Percentiles rank a stretch among this genome's conserved stretches.
Evolutionary conservation across 148 eudicot genomes (phyloP).

Genomic region (Rheum nobile): DNA sequence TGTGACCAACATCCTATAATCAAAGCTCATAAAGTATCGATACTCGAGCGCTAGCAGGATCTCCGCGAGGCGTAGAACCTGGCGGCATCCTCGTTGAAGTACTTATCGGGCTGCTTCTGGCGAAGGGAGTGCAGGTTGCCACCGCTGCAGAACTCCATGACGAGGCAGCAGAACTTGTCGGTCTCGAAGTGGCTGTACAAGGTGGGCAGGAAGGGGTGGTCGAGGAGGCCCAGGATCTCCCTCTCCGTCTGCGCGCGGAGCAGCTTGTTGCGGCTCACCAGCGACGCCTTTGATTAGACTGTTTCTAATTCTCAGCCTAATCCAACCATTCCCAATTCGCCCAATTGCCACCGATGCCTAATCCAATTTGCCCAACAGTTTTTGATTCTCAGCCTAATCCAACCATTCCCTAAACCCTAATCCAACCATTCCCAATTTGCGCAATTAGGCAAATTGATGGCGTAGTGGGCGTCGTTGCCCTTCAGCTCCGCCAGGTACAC

Average conservation of each 20-base stretch:
- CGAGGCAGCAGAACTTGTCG: conserved; percentile 10
- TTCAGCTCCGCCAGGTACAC: conserved; percentile 6
- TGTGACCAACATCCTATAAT: too few species aligned
- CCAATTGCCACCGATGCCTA: too few species aligned
- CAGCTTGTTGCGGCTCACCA: conserved; percentile 7
- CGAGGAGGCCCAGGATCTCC: conserved; percentile 10
- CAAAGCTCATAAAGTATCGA: too few species aligned
- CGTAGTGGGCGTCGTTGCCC: conserved; percentile 1
- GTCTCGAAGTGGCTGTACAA: conserved; percentile 12
- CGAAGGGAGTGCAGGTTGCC: conserved; percentile 10
- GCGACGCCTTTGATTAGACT: conserved; percentile 11
- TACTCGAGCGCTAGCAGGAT: conserved; percentile 4
- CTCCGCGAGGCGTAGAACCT: conserved; percentile 8
- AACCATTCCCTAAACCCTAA: too few species aligned
- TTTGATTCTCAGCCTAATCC: too few species aligned
- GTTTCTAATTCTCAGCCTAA: too few species aligned
- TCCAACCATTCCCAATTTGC: too few species aligned
- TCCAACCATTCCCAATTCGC: too few species aligned
- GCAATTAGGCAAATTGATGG: conserved; percentile 2
- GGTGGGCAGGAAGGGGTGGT: conserved; percentile 10
- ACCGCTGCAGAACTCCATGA: conserved; percentile 14
- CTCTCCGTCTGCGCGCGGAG: conserved; percentile 6
- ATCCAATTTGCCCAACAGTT: too few species aligned
- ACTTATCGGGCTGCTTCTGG: conserved; percentile 11
- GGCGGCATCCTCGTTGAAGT: conserved; percentile 9